phyloP scores from a whole-genome alignment of 495 filamentous ascomycete species.

The Glutinoglossum americanum region DNA sequence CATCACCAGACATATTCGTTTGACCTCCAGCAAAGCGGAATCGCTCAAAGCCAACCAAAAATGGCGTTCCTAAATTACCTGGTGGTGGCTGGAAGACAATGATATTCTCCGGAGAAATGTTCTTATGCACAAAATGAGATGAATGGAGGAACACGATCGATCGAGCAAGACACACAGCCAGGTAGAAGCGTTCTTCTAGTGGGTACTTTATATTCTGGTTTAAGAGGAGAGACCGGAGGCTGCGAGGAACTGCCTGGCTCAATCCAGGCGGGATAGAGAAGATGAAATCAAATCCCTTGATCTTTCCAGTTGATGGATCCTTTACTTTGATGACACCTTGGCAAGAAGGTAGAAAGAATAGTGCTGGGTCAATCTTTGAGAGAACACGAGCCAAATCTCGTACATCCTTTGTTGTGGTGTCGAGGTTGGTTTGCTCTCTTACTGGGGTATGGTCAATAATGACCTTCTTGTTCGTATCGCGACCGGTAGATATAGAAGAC shows the following conservation, averaged over 20 bases:
- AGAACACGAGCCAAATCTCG: neutral
- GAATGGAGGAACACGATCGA: slow-evolving; percentile 22
- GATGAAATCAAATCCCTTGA: neutral
- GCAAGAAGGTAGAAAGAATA: neutral
- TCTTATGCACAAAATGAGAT: slow-evolving; percentile 24
- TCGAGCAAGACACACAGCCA: slow-evolving; percentile 16
- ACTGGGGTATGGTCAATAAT: neutral
- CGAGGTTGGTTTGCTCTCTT: neutral
- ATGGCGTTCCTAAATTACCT: neutral
- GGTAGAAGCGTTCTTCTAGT: slow-evolving; percentile 9
- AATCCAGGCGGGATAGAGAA: neutral
- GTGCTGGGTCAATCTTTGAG: neutral
- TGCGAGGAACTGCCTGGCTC: slow-evolving; percentile 5
- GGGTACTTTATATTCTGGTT: neutral
- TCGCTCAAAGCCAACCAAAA: neutral
- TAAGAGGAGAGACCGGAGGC: slow-evolving; percentile 12
- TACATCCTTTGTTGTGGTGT: neutral
- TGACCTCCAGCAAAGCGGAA: neutral
- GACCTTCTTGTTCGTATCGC: neutral
- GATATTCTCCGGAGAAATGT: slow-evolving; percentile 24
- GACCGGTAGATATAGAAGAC: neutral
- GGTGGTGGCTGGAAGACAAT: slow-evolving; percentile 12
- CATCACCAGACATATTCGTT: neutral
- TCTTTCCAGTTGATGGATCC: neutral
- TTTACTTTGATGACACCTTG: neutral